A percentile compares a stretch with the other conserved stretches of the same genome.
These are phyloP conservation scores for Phytophthora tubulina DNA, from an alignment of 352 stramenopile genomes.

Conservation along the genomic window DNA sequence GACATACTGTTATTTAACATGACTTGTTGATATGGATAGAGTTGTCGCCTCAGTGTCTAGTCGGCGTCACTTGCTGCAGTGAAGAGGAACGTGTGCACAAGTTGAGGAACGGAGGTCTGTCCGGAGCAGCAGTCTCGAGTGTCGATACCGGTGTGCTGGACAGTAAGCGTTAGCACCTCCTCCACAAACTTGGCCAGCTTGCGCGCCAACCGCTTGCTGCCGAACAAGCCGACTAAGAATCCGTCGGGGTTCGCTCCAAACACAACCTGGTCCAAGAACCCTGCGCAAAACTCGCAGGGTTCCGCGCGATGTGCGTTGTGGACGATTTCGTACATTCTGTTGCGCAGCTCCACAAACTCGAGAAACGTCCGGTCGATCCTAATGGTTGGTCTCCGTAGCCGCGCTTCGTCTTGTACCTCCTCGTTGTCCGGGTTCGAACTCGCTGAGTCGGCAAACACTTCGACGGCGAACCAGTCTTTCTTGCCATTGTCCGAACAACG, in stretches of 20 bases:
- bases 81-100: conserved; percentile 46
- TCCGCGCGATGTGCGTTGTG: conserved; percentile 26
- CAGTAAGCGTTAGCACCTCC: conserved; percentile 21
- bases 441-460: conserved; percentile 23
- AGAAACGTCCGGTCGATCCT: conserved; percentile 26
- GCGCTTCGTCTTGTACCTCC: conserved; percentile 1
- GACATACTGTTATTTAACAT: too few species aligned
- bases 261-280: conserved; percentile 37
- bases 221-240: conserved; percentile 28
- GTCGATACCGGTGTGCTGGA: conserved; percentile 18
- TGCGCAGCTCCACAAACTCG: conserved; percentile 33
- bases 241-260: conserved; percentile 40
- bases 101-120: conserved; percentile 33
- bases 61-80: conserved; percentile 1
- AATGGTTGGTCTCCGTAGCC: too few species aligned
- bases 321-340: conserved; percentile 33
- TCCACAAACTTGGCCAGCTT: conserved; percentile 30
- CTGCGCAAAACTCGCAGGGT: conserved; percentile 38
- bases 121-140: conserved; percentile 28
- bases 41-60: background rate
- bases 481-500: conserved; percentile 11
- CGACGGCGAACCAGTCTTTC: conserved; percentile 26
- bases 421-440: background rate
- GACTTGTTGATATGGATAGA: background rate
- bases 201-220: conserved; percentile 25